Conservation (phyloP, 129 eudicot genomes). For the Cynara cardunculus region DNA sequence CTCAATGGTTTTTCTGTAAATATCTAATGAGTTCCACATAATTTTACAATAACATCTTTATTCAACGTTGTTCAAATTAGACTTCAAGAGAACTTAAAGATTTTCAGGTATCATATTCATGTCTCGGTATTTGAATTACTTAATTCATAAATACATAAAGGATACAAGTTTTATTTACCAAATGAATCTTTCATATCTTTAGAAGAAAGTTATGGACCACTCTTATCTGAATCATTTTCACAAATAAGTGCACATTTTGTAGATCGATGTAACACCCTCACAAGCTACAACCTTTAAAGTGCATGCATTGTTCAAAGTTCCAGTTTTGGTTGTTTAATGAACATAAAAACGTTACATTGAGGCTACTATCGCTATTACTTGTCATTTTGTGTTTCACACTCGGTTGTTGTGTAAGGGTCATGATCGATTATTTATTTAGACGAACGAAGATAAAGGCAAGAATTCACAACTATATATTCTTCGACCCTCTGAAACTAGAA, state of each 20-base stretch:
- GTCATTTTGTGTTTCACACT: not conserved
- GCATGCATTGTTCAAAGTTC: not conserved
- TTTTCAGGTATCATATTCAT: not conserved
- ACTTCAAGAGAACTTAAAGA: not conserved
- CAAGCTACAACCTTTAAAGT: not conserved
- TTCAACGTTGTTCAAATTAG: not conserved
- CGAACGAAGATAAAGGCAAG: not conserved
- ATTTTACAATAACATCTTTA: not conserved
- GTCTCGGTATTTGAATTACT: not conserved
- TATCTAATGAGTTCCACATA: not conserved
- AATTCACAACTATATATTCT: not conserved
- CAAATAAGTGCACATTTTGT: not conserved
- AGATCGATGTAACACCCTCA: not conserved
- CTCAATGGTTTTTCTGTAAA: not conserved
- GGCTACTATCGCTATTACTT: not conserved
- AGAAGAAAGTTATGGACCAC: not conserved
- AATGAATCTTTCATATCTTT: not conserved
- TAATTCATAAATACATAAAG: not conserved
- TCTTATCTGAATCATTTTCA: not conserved
- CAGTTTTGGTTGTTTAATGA: not conserved
- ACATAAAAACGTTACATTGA: not conserved
- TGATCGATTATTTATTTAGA: not conserved
- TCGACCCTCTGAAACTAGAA: not conserved
- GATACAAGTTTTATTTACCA: not conserved
- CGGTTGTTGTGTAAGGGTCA: not conserved